Conservation (phyloP, 179 eudicot genomes). For the Amaranthus tricolor region DNA sequence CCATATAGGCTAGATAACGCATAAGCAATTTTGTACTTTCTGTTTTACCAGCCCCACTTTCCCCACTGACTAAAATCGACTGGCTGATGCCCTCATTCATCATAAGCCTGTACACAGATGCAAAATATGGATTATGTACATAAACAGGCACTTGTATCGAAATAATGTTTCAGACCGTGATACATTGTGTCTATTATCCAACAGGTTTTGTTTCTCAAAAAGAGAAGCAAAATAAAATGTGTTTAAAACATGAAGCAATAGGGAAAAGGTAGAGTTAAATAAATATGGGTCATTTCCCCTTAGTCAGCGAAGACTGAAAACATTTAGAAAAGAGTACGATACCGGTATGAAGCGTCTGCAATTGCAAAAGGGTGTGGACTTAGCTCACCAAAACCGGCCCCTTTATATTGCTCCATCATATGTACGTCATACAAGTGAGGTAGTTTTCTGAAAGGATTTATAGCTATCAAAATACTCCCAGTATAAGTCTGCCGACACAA, state of each 20-base stretch:
- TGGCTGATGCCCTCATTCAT: conserved; percentile 89
- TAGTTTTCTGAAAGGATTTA: conserved; percentile 82
- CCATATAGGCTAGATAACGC: conserved; percentile 99
- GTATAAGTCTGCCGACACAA: conserved; percentile 75
- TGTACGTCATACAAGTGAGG: conserved; percentile 92
- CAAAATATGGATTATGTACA: not conserved
- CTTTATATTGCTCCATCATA: conserved; percentile 98
- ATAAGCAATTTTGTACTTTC: conserved; percentile 93
- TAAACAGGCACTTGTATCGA: not conserved
- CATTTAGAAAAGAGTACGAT: conserved; percentile 9
- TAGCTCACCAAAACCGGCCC: conserved; percentile 89
- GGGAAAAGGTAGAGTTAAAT: not conserved
- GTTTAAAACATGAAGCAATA: not conserved
- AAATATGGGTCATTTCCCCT: not conserved
- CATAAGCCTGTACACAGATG: conserved; percentile 66
- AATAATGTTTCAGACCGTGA: not conserved
- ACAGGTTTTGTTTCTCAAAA: not conserved
- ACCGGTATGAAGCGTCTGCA: conserved; percentile 94
- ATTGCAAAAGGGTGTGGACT: conserved; percentile 98
- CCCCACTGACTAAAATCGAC: conserved; percentile 95
- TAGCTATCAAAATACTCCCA: conserved; percentile 91
- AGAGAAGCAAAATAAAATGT: not conserved
- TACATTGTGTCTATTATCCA: not conserved
- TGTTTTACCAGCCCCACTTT: conserved; percentile 99
- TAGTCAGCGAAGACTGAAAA: not conserved